Evolutionary conservation across 441 rosid species (phyloP).

Genomic region (Bruguiera hainesii): DNA sequence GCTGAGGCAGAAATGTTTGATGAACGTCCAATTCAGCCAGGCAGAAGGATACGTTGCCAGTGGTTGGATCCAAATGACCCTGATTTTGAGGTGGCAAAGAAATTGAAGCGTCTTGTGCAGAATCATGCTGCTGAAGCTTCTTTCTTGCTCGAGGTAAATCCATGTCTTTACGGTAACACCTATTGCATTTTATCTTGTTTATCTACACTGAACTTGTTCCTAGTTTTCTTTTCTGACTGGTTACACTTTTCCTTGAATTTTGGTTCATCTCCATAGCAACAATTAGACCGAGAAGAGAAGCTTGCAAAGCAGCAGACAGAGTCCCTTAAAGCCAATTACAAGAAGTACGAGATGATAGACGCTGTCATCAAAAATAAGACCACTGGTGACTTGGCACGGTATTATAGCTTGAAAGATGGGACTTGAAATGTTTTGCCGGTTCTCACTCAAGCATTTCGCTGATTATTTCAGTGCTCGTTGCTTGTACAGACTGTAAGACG

Average conservation of each 20-base stretch:
- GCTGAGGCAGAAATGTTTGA: slow-evolving; percentile 55
- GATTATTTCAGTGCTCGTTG: too few species aligned
- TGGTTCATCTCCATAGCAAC: slow-evolving; percentile 28
- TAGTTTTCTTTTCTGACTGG: not conserved
- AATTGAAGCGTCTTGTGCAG: slow-evolving; percentile 34
- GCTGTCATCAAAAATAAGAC: slow-evolving; percentile 30
- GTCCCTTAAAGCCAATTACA: slow-evolving; percentile 28
- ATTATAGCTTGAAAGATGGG: slow-evolving; percentile 17
- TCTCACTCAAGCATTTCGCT: too few species aligned
- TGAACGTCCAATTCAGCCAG: slow-evolving; percentile 51
- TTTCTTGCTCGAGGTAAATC: slow-evolving; percentile 39
- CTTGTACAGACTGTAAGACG: too few species aligned
- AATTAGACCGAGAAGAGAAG: slow-evolving; percentile 40
- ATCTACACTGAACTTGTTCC: not conserved
- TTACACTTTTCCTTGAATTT: not conserved
- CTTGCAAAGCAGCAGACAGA: slow-evolving; percentile 44
- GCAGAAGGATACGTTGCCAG: slow-evolving; percentile 31
- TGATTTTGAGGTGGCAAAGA: slow-evolving; percentile 40
- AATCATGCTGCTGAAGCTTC: slow-evolving; percentile 51
- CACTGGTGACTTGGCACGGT: slow-evolving; percentile 31
- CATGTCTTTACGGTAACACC: not conserved
- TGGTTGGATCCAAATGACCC: slow-evolving; percentile 56
- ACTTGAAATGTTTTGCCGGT: too few species aligned
- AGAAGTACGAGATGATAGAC: slow-evolving; percentile 40
- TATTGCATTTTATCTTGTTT: not conserved